Evolutionary conservation across 2,329 filamentous ascomycete species (phyloP).

Genomic region (Chalaropsis thielavioides): DNA sequence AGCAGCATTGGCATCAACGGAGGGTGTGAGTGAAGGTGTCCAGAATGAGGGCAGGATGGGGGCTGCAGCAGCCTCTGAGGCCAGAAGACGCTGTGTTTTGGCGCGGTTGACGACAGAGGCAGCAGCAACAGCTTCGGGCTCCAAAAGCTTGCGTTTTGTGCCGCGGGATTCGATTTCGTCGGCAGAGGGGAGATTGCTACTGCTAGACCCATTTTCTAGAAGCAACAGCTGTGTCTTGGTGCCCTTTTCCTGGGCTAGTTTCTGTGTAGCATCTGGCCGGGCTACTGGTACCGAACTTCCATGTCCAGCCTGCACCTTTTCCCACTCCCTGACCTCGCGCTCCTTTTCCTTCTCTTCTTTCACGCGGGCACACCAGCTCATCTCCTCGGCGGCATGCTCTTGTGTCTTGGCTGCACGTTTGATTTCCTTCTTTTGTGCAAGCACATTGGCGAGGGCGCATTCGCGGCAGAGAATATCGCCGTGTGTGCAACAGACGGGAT

Average conservation of each 20-base stretch:
- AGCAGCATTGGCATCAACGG: slow-evolving; percentile 31
- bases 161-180: slow-evolving; percentile 18
- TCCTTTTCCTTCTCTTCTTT: slow-evolving; percentile 41
- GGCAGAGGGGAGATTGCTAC: background rate
- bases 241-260: background rate
- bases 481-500: slow-evolving; percentile 68
- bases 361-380: slow-evolving; percentile 25
- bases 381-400: slow-evolving; percentile 31
- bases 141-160: slow-evolving; percentile 60
- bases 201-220: background rate
- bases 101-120: slow-evolving; percentile 53
- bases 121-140: slow-evolving; percentile 50
- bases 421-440: slow-evolving; percentile 82
- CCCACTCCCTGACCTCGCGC: slow-evolving; percentile 66
- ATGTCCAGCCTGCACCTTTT: slow-evolving; percentile 64
- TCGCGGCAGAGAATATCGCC: slow-evolving; percentile 93
- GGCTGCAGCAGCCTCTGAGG: slow-evolving; percentile 57
- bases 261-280: slow-evolving; percentile 22
- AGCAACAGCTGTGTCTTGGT: background rate
- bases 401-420: slow-evolving; percentile 59
- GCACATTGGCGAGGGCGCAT: slow-evolving; percentile 80
- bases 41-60: slow-evolving; percentile 74
- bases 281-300: slow-evolving; percentile 22
- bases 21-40: slow-evolving; percentile 72
- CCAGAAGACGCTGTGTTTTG: slow-evolving; percentile 54